Conservation (phyloP, 306 rosid species). For the Luffa acutangula region DNA sequence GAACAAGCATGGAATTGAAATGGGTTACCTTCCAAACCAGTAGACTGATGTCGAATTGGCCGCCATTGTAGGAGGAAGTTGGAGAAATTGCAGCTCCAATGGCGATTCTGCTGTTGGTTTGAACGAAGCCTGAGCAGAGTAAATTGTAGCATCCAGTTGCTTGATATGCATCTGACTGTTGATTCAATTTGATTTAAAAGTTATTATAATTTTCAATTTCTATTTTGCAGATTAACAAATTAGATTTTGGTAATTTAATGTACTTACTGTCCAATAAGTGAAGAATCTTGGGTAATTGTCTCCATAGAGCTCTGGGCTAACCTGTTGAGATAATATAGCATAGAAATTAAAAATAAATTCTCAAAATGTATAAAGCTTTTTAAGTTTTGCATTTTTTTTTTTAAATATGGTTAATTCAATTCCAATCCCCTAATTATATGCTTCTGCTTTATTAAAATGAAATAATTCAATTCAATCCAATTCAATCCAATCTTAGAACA, state of each 20-base stretch:
- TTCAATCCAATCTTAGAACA: neutral
- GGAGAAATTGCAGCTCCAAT: conserved; percentile 98
- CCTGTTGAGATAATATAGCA: conserved; percentile 26
- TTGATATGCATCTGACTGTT: conserved; percentile 93
- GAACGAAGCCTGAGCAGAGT: conserved; percentile 89
- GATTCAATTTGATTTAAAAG: neutral
- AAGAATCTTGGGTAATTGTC: conserved; percentile 87
- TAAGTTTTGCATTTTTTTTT: no score
- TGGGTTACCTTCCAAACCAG: conserved; percentile 83
- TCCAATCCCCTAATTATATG: neutral
- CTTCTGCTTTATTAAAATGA: no score
- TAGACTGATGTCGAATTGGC: conserved; percentile 81
- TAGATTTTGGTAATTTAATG: neutral
- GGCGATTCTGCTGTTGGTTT: conserved; percentile 74
- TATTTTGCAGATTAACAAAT: neutral
- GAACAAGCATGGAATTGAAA: neutral
- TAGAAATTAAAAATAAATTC: neutral
- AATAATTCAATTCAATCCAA: neutral
- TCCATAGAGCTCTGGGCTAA: conserved; percentile 94
- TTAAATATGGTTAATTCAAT: no score
- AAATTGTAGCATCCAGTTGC: conserved; percentile 93
- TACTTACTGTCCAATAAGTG: conserved; percentile 94
- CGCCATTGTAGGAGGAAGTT: conserved; percentile 62
- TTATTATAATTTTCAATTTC: neutral
- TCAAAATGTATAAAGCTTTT: no score